These are phyloP conservation scores for Jatropha curcas DNA, from an alignment of 345 rosid genomes.

Conservation along the genomic window DNA sequence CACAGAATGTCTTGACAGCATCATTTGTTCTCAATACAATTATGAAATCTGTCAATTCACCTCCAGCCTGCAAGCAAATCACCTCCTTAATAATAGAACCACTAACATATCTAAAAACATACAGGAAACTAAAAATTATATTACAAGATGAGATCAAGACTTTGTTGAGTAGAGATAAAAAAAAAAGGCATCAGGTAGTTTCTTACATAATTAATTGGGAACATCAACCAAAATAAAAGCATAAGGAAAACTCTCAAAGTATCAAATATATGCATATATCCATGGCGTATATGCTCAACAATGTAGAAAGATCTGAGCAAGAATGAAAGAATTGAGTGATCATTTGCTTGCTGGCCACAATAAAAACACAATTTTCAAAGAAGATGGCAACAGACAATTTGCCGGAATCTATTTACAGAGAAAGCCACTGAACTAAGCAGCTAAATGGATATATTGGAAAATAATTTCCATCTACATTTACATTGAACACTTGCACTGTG, in stretches of 20 bases:
- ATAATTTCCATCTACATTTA: neutral
- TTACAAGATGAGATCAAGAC: neutral
- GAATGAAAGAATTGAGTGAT: neutral
- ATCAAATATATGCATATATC: neutral
- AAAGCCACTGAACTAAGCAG: neutral
- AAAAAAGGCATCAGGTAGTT: neutral
- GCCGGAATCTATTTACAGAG: neutral
- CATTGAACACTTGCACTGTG: neutral
- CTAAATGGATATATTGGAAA: neutral
- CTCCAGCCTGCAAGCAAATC: constrained; percentile 73
- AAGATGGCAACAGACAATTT: neutral
- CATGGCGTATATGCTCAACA: neutral
- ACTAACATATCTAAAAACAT: neutral
- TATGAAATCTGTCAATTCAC: constrained; percentile 93
- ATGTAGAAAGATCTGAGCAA: neutral
- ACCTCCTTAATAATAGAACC: neutral
- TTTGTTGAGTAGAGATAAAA: neutral
- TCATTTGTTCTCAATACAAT: constrained; percentile 78
- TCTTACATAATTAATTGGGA: neutral
- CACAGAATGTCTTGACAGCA: constrained; percentile 81
- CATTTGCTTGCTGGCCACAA: neutral
- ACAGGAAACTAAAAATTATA: neutral
- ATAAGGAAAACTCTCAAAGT: neutral
- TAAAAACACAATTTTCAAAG: too few species aligned
- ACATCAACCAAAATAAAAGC: neutral